phyloP scores from a whole-genome alignment of 1,284 basidiomycete genomes.

The Ceratobasidium papillatum region DNA sequence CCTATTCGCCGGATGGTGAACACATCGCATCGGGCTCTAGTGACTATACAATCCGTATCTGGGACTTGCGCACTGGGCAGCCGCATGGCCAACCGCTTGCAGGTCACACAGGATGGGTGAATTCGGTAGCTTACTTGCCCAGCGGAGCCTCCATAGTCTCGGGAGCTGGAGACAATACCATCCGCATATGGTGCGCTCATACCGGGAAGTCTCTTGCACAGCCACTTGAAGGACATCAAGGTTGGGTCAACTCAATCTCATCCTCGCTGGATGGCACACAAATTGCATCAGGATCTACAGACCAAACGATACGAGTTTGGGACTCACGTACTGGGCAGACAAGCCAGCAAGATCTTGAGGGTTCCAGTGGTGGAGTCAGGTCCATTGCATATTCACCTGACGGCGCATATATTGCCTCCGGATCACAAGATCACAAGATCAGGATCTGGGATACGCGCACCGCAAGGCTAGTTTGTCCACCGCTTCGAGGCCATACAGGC shows the following conservation, averaged over 20 bases:
- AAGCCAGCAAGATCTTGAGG: no score
- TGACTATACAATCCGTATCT: background rate
- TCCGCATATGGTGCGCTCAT: background rate
- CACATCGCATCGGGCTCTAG: background rate
- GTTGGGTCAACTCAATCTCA: no score
- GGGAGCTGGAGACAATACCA: background rate
- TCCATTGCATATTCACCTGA: background rate
- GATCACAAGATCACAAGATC: background rate
- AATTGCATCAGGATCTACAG: no score
- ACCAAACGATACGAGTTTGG: no score
- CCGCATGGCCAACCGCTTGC: background rate
- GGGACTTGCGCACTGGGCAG: background rate
- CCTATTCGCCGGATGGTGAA: slow-evolving; percentile 9
- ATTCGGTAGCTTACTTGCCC: background rate
- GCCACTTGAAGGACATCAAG: background rate
- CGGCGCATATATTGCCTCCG: background rate
- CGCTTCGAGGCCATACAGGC: slow-evolving; percentile 18
- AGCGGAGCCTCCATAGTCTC: no score
- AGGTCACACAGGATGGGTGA: background rate
- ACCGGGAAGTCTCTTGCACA: background rate
- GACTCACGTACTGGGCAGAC: no score
- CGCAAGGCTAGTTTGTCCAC: background rate
- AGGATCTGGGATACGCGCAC: background rate
- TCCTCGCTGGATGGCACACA: no score
- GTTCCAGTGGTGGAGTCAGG: no score